phyloP scores from a whole-genome alignment of 2,329 filamentous ascomycete genomes.

The Zymoseptoria tritici region DNA sequence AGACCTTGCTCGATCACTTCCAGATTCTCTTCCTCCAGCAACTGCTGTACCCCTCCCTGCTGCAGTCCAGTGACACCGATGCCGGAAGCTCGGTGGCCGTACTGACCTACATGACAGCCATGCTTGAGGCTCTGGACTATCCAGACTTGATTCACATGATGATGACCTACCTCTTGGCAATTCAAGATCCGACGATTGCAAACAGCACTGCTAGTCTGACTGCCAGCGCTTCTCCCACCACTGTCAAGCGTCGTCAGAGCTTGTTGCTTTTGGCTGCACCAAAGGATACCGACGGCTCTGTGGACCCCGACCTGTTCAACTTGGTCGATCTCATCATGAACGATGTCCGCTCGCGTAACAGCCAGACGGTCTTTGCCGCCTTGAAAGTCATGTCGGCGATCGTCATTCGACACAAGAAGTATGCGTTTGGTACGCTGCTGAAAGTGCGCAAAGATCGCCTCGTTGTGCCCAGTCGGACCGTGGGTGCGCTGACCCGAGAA shows the following conservation, averaged over 20 bases:
- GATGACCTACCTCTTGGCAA: conserved; percentile 80
- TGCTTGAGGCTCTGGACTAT: conserved; percentile 85
- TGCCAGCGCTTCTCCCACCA: conserved; percentile 58
- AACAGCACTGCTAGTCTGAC: conserved; percentile 42
- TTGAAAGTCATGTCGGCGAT: conserved; percentile 81
- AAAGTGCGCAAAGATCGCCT: conserved; percentile 54
- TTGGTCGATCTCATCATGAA: conserved; percentile 83
- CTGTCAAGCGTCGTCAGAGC: conserved; percentile 75
- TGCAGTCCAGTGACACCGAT: conserved; percentile 95
- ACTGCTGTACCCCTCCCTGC: conserved; percentile 86
- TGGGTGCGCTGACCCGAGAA: conserved; percentile 68
- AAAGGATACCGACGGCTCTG: conserved; percentile 63
- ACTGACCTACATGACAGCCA: conserved; percentile 82
- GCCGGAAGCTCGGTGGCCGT: conserved; percentile 95
- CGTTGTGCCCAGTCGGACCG: conserved; percentile 54
- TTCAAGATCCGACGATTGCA: conserved; percentile 49
- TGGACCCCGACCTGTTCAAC: conserved; percentile 85
- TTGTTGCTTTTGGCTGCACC: conserved; percentile 78
- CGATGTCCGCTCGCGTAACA: conserved; percentile 73
- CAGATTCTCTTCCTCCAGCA: conserved; percentile 95
- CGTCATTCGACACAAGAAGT: conserved; percentile 77
- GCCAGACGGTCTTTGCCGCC: conserved; percentile 83
- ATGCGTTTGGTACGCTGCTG: conserved; percentile 70
- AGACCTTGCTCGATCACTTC: conserved; percentile 90
- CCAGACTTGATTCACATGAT: conserved; percentile 92